Evolutionary conservation across 768 basidiomycete genomes (phyloP).

Genomic region (Boletus reticulatus): DNA sequence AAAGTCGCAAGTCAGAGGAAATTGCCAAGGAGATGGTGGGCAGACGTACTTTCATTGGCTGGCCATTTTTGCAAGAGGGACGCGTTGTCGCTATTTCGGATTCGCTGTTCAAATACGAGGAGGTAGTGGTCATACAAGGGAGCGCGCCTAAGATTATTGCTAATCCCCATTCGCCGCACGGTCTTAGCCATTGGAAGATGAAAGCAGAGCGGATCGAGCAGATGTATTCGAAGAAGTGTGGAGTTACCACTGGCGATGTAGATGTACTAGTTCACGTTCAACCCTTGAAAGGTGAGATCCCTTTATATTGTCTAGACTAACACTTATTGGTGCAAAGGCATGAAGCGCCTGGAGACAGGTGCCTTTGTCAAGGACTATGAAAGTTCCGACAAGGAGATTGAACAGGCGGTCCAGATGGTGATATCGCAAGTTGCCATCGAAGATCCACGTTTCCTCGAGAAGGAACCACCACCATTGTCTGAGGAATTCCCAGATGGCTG

Average conservation of each 20-base stretch:
- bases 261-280: conserved; percentile 85
- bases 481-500: conserved; percentile 90
- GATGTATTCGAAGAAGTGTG: conserved; percentile 84
- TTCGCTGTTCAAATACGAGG: conserved; percentile 82
- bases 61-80: conserved; percentile 97
- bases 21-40: conserved; percentile 76
- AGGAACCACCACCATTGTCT: conserved; percentile 73
- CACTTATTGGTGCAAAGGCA: conserved; percentile 45
- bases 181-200: conserved; percentile 71
- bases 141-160: conserved; percentile 53
- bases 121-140: conserved; percentile 52
- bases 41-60: conserved; percentile 73
- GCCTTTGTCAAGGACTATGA: conserved; percentile 97
- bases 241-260: conserved; percentile 79
- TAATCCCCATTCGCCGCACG: conserved; percentile 71
- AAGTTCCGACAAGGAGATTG: conserved; percentile 72
- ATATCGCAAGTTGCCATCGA: conserved; percentile 80
- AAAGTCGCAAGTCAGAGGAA: conserved; percentile 63
- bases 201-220: conserved; percentile 82
- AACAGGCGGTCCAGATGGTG: conserved; percentile 85
- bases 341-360: conserved; percentile 85
- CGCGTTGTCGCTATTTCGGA: conserved; percentile 86
- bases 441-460: conserved; percentile 85
- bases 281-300: conserved; percentile 76
- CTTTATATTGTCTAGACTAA: not conserved